Evolutionary conservation across 2,329 filamentous ascomycete species (phyloP).

Genomic region (Pyrenophora graminea): DNA sequence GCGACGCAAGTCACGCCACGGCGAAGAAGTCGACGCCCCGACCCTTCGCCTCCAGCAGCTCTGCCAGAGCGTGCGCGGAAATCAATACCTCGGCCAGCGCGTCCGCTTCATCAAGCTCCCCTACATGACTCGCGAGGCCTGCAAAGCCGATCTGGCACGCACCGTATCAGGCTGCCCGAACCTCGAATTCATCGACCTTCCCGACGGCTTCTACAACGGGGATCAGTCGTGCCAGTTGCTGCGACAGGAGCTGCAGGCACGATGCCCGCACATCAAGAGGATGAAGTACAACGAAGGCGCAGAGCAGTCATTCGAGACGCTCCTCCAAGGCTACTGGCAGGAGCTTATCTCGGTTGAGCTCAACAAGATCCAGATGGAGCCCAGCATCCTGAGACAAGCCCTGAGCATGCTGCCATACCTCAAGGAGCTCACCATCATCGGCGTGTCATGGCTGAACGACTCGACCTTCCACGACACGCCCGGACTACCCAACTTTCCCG

Average conservation of each 20-base stretch:
- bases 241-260: slow-evolving; percentile 79
- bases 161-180: slow-evolving; percentile 84
- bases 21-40: slow-evolving; percentile 78
- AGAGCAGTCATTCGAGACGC: slow-evolving; percentile 73
- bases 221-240: slow-evolving; percentile 75
- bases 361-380: slow-evolving; percentile 69
- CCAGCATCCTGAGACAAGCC: slow-evolving; percentile 70
- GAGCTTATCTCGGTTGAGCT: slow-evolving; percentile 75
- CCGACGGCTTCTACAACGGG: slow-evolving; percentile 83
- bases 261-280: slow-evolving; percentile 82
- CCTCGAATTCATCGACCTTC: slow-evolving; percentile 86
- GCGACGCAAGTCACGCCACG: slow-evolving; percentile 60
- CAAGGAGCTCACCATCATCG: slow-evolving; percentile 73
- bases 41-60: slow-evolving; percentile 76
- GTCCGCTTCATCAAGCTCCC: slow-evolving; percentile 85
- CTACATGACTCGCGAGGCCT: slow-evolving; percentile 91
- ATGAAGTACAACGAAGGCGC: slow-evolving; percentile 83
- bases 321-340: slow-evolving; percentile 70
- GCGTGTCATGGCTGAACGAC: slow-evolving; percentile 73
- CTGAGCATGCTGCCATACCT: slow-evolving; percentile 69
- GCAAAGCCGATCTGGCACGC: slow-evolving; percentile 80
- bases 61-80: slow-evolving; percentile 79
- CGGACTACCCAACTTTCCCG: slow-evolving; percentile 71
- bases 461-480: slow-evolving; percentile 71
- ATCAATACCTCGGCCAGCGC: slow-evolving; percentile 68